Percentiles rank a stretch among this genome's conserved stretches.
Conservation (phyloP, 1,284 basidiomycete species). For the Sparassis latifolia region DNA sequence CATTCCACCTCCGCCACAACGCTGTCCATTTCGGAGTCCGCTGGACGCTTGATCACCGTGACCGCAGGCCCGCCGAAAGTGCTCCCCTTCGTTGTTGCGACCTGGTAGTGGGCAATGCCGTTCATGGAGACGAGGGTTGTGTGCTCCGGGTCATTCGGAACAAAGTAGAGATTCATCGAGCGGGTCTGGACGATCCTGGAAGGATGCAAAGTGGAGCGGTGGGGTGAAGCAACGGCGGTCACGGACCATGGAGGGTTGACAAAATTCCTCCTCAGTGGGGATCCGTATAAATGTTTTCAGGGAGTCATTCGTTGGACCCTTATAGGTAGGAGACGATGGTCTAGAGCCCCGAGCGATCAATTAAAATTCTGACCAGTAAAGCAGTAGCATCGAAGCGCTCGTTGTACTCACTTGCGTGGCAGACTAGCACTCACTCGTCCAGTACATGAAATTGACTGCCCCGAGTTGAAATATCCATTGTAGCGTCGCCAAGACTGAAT, state of each 20-base stretch:
- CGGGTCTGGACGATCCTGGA: neutral
- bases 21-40: slow-evolving; percentile 29
- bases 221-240: neutral
- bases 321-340: neutral
- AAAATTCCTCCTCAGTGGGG: neutral
- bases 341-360: slow-evolving; percentile 6
- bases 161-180: slow-evolving; percentile 43
- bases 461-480: too few species aligned
- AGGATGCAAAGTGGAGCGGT: neutral
- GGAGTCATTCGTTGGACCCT: neutral
- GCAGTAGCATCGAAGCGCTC: neutral
- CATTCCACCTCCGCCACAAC: slow-evolving; percentile 44
- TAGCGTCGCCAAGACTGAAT: too few species aligned
- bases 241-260: neutral
- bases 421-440: too few species aligned
- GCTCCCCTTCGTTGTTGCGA: slow-evolving; percentile 31
- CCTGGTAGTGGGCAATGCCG: slow-evolving; percentile 41
- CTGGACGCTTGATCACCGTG: slow-evolving; percentile 34
- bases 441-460: too few species aligned
- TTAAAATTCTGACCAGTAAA: neutral
- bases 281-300: neutral
- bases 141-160: slow-evolving; percentile 42
- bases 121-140: slow-evolving; percentile 42
- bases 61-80: slow-evolving; percentile 24
- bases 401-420: too few species aligned